Percentiles rank a stretch among this genome's conserved stretches.
Evolutionary conservation across 495 filamentous ascomycete species (phyloP).

Genomic region (Immersiella caudata): DNA sequence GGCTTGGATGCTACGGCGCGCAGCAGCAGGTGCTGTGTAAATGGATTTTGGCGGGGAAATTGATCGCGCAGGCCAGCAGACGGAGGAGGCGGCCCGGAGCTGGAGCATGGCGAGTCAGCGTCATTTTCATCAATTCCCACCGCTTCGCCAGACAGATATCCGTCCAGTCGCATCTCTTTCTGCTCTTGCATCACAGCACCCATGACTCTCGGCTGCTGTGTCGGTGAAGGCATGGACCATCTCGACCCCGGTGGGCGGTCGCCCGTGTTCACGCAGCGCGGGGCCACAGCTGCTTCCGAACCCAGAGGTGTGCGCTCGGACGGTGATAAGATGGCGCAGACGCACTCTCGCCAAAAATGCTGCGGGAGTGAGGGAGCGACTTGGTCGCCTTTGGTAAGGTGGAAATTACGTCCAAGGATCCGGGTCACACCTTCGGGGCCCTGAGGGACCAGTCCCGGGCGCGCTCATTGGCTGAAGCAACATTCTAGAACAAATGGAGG

Average conservation of each 20-base stretch:
- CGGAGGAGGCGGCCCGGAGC: background rate
- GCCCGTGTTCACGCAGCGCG: background rate
- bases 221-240: conserved; percentile 5
- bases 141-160: background rate
- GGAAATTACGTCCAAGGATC: conserved; percentile 25
- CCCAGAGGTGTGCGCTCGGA: conserved; percentile 17
- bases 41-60: background rate
- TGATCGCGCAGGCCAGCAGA: background rate
- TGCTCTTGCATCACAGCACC: background rate
- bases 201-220: conserved; percentile 8
- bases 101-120: background rate
- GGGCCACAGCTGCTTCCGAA: background rate
- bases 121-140: background rate
- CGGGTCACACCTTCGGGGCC: conserved; percentile 19
- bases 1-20: background rate
- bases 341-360: conserved; percentile 3
- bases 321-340: conserved; percentile 16
- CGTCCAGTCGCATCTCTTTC: background rate
- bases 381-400: conserved; percentile 17
- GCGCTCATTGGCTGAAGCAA: conserved; percentile 1
- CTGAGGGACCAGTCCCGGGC: background rate
- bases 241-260: background rate
- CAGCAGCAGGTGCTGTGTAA: background rate
- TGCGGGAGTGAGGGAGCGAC: conserved; percentile 6
- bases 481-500: conserved; percentile 23